These are phyloP conservation scores for Chondrostereum purpureum DNA, from an alignment of 1,284 basidiomycete genomes.

Conservation along the genomic window DNA sequence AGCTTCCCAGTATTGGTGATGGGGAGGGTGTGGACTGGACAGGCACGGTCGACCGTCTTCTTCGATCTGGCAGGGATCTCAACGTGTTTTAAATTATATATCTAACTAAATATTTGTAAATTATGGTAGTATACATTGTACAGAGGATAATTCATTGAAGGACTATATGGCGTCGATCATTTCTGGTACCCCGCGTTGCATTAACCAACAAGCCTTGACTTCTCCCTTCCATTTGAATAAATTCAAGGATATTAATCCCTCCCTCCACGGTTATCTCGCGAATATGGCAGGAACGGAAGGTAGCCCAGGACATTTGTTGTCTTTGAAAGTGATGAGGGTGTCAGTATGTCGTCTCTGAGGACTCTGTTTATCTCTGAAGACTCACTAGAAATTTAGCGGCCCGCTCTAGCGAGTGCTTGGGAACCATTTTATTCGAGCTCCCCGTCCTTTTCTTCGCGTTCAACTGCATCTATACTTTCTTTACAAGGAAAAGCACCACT, in stretches of 20 bases:
- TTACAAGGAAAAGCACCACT: conserved; percentile 66
- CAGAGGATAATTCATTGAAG: no score
- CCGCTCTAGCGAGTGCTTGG: conserved; percentile 68
- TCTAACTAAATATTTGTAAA: no score
- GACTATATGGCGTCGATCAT: no score
- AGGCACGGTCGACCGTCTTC: conserved; percentile 24
- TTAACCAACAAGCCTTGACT: no score
- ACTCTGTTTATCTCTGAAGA: conserved; percentile 25
- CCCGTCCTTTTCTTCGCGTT: conserved; percentile 69
- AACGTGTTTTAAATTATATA: conserved; percentile 3
- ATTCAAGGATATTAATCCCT: no score
- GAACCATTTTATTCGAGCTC: conserved; percentile 81
- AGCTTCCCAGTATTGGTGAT: conserved; percentile 21
- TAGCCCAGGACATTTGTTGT: conserved; percentile 52
- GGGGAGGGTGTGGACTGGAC: conserved; percentile 35
- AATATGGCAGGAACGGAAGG: conserved; percentile 29
- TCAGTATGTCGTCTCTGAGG: conserved; percentile 47
- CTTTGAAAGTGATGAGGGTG: conserved; percentile 76
- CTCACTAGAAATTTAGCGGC: conserved; percentile 62
- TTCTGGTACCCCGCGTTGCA: no score
- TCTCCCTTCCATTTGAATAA: no score
- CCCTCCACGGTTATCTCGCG: no score
- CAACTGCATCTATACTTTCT: conserved; percentile 70
- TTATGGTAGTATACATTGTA: no score
- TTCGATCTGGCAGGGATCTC: conserved; percentile 10